phyloP scores from a whole-genome alignment of 1,284 basidiomycete species.

The Microbotryomycetes sp. region DNA sequence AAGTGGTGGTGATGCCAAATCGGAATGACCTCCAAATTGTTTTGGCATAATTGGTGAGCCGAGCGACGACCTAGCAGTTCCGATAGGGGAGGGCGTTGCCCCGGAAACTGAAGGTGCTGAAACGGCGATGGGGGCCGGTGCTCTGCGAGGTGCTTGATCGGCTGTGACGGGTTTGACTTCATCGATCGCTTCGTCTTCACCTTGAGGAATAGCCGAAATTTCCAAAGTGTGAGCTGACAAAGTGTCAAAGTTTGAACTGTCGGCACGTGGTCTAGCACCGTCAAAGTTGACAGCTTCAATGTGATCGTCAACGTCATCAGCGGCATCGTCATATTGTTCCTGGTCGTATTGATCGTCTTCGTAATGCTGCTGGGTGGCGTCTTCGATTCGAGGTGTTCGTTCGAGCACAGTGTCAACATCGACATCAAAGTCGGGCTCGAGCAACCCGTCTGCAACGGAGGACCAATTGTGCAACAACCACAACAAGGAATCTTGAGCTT shows the following conservation, averaged over 20 bases:
- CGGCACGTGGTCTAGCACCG: too few relatives aligned
- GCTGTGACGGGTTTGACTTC: not conserved
- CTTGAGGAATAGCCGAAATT: not conserved
- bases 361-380: too few relatives aligned
- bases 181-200: not conserved
- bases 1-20: not conserved
- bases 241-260: not conserved
- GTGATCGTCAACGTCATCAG: not conserved
- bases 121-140: not conserved
- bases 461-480: conserved; percentile 32
- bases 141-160: not conserved
- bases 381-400: not conserved
- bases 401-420: conserved; percentile 11
- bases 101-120: not conserved
- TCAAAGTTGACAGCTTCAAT: not conserved
- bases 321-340: not conserved
- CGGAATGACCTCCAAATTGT: not conserved
- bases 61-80: not conserved
- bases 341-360: not conserved
- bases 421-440: conserved; percentile 29
- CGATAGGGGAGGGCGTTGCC: not conserved
- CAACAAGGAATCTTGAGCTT: conserved; percentile 16
- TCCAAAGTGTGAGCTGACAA: not conserved
- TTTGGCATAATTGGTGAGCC: not conserved
- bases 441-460: conserved; percentile 23